phyloP scores from a whole-genome alignment of 208 protist species.

The Trypanosoma lewisi region DNA sequence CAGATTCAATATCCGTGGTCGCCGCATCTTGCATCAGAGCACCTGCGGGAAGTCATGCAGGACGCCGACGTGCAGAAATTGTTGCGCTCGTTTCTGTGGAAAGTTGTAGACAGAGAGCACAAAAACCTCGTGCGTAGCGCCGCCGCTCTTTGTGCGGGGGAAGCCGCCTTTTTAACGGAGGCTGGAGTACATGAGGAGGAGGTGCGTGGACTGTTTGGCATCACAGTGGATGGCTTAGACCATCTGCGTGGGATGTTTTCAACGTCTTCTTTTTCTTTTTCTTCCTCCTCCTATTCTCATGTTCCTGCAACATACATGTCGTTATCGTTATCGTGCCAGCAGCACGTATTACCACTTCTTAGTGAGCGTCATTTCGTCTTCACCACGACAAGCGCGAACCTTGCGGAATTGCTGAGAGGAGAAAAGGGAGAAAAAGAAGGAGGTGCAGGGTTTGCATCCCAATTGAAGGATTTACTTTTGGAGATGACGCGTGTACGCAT shows the following conservation, averaged over 20 bases:
- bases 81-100: conserved; percentile 27
- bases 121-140: conserved; percentile 12
- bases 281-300: too few relatives aligned
- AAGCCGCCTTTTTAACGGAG: neutral
- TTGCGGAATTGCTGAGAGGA: conserved; percentile 3
- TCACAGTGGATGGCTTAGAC: conserved; percentile 3
- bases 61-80: conserved; percentile 12
- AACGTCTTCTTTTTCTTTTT: neutral
- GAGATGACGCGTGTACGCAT: conserved; percentile 30
- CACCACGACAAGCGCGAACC: conserved; percentile 6
- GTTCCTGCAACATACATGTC: neutral
- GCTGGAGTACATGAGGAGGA: conserved; percentile 5
- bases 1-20: conserved; percentile 25
- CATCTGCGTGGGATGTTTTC: neutral
- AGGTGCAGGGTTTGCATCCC: neutral
- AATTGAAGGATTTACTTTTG: conserved; percentile 6
- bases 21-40: conserved; percentile 3
- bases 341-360: neutral
- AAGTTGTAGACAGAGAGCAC: conserved; percentile 21
- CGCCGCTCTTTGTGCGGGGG: neutral
- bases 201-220: conserved; percentile 14
- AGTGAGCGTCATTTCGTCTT: conserved; percentile 23
- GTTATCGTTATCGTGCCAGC: neutral
- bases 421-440: neutral
- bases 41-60: conserved; percentile 12